Base-by-base conservation (phyloP, 2,329 filamentous ascomycete species). In the Aphanoascus verrucosus region DNA sequence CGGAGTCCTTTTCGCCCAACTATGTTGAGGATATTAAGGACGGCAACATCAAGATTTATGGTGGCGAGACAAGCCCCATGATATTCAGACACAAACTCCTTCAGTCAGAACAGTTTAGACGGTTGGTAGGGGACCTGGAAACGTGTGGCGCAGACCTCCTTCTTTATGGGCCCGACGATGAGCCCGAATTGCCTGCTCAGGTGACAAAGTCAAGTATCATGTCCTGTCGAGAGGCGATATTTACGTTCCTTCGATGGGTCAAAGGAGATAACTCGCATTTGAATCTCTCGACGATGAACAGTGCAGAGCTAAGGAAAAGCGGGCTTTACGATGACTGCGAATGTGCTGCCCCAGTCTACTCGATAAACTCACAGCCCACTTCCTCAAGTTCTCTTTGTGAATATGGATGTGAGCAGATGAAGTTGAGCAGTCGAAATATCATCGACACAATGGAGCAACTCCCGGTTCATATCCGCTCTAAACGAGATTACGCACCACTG, bases 211-310 rank as follows among this genome's bases (percentile, higher is more conserved):
- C 50, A 11, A 49, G 52, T 40, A 38, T 55, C 6, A 47, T 54
- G 46, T 55, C 56, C n/a, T 57, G 56, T 31, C 52, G 54, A 32
- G 53, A 57, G 34, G 56, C 56, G 8, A 52, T 57, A 7, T 55
- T 55, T 15, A 54, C 56, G 6, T 43, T 57, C 11, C 35, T 57
- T 5, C 50, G 54, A 48, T 57, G 51, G 52, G 28, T 41, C n/a
- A 52, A 55, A 20, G 37, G 40, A 3, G 49, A 52, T n/a, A 45
- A 40, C 15, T 17, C 6, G 28, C 45, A 41, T 45, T 8, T 52
- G 17, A 45, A 52, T 38, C 42, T 52, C 5, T 52, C 42, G 15
- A 48, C 1, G 5, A n/a, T 38, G 28, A 23, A 17, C 37, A 32
- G 15, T 37, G 32, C 45, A 14, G 32, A 48, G 34, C 8, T 48